Evolutionary conservation across 371 early-diverging fungal species (phyloP), one percentile per base, ranked within the genome.

Genomic region (Chytridium lagenaria): DNA sequence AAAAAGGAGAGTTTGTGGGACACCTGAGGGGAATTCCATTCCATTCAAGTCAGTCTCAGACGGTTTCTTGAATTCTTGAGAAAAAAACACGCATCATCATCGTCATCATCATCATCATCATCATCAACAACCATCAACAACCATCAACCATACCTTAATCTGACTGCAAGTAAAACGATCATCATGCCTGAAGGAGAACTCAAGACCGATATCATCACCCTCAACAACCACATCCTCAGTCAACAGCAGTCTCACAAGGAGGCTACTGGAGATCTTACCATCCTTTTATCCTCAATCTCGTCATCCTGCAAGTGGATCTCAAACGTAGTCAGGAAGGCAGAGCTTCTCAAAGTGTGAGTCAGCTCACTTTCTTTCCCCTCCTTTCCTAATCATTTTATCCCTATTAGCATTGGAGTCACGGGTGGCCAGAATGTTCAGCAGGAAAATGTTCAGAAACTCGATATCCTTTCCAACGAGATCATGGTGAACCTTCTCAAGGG

Each of bases 291-390:
- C 67, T 88, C 97, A 31, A 93, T 98, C 81, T 94, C 95, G 80
- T 88, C 95, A 69, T 96, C 97, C 49, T 97, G 98, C 89, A 98
- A 98, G 84, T 98, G 96, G 85, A 96, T 98, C 65, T 93, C 95
- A 72, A 92, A 95, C 74, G 94, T 94, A 68, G 98, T 98, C 73
- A 91, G 96, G 77, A 96, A 96, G 86, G 97, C 98, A 63, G 93
- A 96, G 77, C 88, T 98, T 44, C 87, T 97, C 79, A 94, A 97
- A 82, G 88, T 98, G 94, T 94, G 89, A 84, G 92, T 84, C 12
- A 19, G 50, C 28, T 36, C 31, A 44, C 37, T 28, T 69, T 31
- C 23, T 23, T 26, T 76, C 28, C 44, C 40, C 30, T n/a, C 38
- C 12, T 38, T 30, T 22, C 59, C 50, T 30, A 23, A 49, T 72